phyloP scores from a whole-genome alignment of 108 stramenopile species.

The Nannochloropsis granulata region DNA sequence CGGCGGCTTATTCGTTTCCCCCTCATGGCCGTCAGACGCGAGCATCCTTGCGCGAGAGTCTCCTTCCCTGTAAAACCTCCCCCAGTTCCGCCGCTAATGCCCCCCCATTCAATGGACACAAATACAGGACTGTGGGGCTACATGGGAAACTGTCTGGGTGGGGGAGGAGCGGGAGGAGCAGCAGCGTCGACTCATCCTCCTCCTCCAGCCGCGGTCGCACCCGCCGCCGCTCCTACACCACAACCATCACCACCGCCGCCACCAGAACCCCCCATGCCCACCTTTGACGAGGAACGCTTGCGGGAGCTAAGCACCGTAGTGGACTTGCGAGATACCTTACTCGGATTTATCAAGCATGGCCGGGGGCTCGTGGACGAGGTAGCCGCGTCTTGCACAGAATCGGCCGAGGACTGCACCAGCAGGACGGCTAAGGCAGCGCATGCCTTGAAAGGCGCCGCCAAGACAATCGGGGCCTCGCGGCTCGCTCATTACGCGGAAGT shows the following conservation, averaged over 20 bases:
- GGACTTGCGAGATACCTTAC: neutral
- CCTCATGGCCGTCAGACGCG: no score
- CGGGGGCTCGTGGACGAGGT: neutral
- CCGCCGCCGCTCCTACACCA: neutral
- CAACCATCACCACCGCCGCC: neutral
- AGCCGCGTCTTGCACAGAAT: neutral
- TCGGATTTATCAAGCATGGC: neutral
- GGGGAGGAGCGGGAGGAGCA: neutral
- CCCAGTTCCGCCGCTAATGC: no score
- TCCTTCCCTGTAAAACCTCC: no score
- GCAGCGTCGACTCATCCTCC: no score
- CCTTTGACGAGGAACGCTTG: neutral
- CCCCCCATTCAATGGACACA: no score
- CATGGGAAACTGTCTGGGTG: neutral
- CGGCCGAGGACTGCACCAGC: neutral
- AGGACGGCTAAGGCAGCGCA: neutral
- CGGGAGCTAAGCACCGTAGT: neutral
- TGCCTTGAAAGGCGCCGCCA: neutral
- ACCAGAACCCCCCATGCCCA: neutral
- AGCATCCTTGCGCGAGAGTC: no score
- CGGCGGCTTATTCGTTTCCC: no score
- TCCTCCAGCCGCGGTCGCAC: neutral
- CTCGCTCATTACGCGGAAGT: neutral
- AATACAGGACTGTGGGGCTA: no score
- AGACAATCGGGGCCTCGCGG: neutral